A percentile compares a stretch with the other conserved stretches of the same genome.
Evolutionary conservation across 495 filamentous ascomycete genomes (phyloP).

Genomic region (Trichoderma orchidacearum): DNA sequence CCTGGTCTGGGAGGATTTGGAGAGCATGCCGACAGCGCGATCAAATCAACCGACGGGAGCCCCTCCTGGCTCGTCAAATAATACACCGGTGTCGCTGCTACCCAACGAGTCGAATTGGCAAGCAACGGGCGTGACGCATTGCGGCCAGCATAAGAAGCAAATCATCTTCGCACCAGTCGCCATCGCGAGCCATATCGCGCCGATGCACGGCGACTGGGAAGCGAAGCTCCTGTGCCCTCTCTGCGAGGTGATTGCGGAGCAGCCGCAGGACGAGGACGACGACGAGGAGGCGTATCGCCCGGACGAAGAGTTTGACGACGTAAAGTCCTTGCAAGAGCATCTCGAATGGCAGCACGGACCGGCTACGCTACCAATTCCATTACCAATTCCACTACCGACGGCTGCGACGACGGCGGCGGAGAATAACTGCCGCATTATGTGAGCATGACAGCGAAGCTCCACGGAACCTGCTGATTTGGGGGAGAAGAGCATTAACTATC

Average conservation of each 20-base stretch:
- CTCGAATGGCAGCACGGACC: constrained; percentile 32
- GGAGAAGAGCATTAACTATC: too few species aligned
- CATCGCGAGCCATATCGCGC: constrained; percentile 33
- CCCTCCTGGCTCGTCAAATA: constrained; percentile 9
- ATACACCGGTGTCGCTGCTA: constrained; percentile 14
- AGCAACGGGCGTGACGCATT: constrained; percentile 7
- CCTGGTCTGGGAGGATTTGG: constrained; percentile 31
- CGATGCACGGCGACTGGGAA: constrained; percentile 24
- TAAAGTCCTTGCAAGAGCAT: constrained; percentile 27
- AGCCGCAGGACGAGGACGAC: constrained; percentile 21
- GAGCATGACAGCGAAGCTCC: not conserved
- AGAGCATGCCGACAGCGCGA: constrained; percentile 22
- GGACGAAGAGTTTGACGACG: constrained; percentile 23
- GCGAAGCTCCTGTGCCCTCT: constrained; percentile 28
- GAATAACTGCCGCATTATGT: constrained; percentile 26
- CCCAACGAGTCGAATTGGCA: constrained; percentile 9
- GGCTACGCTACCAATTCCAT: constrained; percentile 11
- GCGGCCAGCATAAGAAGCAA: constrained; percentile 21
- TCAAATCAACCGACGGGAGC: constrained; percentile 6
- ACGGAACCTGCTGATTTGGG: not conserved
- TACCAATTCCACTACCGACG: too few species aligned
- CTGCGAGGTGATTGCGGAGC: constrained; percentile 18
- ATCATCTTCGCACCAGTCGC: constrained; percentile 33
- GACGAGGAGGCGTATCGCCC: constrained; percentile 23
- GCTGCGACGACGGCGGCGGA: constrained; percentile 3